These are phyloP conservation scores for Neonectria coccinea DNA, from an alignment of 2,329 filamentous ascomycete genomes.

Conservation along the genomic window DNA sequence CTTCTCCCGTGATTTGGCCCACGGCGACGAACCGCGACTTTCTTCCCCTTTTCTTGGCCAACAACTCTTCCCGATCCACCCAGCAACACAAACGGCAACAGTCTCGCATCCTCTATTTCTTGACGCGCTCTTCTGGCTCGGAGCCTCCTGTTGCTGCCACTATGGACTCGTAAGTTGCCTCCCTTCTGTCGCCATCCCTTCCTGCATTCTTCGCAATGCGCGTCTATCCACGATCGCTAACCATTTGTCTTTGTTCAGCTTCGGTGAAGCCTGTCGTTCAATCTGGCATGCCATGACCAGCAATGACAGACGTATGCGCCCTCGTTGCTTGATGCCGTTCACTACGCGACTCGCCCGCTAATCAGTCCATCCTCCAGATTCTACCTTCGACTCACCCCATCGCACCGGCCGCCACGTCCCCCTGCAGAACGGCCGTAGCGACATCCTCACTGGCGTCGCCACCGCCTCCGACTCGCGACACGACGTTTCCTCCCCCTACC, in stretches of 20 bases:
- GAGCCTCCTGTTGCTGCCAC: conserved; percentile 37
- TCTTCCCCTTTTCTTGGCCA: conserved; percentile 24
- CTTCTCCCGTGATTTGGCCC: conserved; percentile 29
- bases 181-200: conserved; percentile 2
- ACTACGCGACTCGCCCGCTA: conserved; percentile 27
- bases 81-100: conserved; percentile 26
- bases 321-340: conserved; percentile 16
- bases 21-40: conserved; percentile 19
- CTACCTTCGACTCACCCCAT: conserved; percentile 92
- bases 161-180: conserved; percentile 48
- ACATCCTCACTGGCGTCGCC: conserved; percentile 86
- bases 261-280: conserved; percentile 81
- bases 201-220: neutral
- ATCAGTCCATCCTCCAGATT: conserved; percentile 70
- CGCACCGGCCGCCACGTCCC: conserved; percentile 91
- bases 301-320: conserved; percentile 71
- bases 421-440: conserved; percentile 83
- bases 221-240: conserved; percentile 31
- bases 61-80: conserved; percentile 18
- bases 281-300: conserved; percentile 95
- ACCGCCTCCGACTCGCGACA: conserved; percentile 90
- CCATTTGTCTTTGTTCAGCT: conserved; percentile 53
- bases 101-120: conserved; percentile 26
- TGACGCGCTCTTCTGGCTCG: conserved; percentile 33
- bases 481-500: conserved; percentile 83